Conservation (phyloP, 2,329 filamentous ascomycete species). For the Neoscytalidium dimidiatum region DNA sequence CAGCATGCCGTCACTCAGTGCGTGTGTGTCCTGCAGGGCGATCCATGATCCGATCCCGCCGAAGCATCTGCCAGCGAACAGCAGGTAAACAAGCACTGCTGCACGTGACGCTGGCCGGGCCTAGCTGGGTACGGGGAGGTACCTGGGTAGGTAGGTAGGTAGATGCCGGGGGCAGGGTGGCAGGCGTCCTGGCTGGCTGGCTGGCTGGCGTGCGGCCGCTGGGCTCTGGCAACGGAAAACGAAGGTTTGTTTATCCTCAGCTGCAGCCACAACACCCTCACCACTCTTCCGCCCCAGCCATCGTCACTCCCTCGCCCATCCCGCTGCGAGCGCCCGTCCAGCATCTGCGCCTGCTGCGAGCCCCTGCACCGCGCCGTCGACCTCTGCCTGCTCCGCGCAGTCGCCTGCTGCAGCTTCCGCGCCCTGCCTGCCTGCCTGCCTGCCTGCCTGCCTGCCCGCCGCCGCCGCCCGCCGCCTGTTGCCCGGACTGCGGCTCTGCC, state of each 20-base stretch:
- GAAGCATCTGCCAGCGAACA: neutral
- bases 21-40: neutral
- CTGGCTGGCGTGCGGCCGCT: neutral
- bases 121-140: too few species aligned
- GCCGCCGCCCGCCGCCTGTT: too few species aligned
- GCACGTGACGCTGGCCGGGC: neutral
- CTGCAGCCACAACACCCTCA: conserved; percentile 8
- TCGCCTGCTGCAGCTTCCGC: neutral
- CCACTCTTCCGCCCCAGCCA: neutral
- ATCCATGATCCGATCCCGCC: neutral
- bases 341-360: neutral
- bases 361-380: neutral
- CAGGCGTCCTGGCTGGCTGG: neutral
- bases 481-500: conserved; percentile 5
- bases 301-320: neutral
- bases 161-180: too few species aligned
- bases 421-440: neutral
- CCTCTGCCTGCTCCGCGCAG: neutral
- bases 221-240: conserved; percentile 17
- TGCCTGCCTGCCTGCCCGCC: neutral
- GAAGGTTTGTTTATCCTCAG: conserved; percentile 18
- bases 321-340: neutral
- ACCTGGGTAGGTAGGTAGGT: too few species aligned
- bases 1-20: neutral
- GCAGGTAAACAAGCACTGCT: neutral